phyloP scores from a whole-genome alignment of 768 basidiomycete species.

The Russula olivacea region DNA sequence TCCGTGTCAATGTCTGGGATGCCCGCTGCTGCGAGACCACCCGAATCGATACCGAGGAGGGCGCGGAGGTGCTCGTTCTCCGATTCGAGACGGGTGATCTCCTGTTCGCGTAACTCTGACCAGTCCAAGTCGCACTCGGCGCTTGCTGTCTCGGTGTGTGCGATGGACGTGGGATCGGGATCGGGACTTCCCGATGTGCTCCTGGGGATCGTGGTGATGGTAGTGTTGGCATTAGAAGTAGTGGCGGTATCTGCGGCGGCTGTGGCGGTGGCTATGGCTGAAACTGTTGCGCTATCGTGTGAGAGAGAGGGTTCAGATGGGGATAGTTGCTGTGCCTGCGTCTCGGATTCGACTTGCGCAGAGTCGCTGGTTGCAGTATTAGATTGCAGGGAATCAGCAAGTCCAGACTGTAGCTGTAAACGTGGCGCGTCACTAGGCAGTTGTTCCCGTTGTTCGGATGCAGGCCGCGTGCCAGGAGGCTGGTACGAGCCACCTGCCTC shows the following conservation, averaged over 20 bases:
- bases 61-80: slow-evolving; percentile 80
- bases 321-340: slow-evolving; percentile 1
- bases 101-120: slow-evolving; percentile 81
- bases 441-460: not conserved
- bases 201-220: not conserved
- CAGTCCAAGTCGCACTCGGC: slow-evolving; percentile 56
- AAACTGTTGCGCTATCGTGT: not conserved
- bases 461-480: slow-evolving; percentile 1
- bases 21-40: slow-evolving; percentile 41
- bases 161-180: not conserved
- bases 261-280: slow-evolving; percentile 11
- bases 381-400: not conserved
- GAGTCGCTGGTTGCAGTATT: not conserved
- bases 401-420: not conserved
- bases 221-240: not conserved
- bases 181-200: not conserved
- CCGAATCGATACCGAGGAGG: slow-evolving; percentile 67
- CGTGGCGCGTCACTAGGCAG: not conserved
- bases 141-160: not conserved
- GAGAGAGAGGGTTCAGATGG: slow-evolving; percentile 2
- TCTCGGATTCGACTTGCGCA: not conserved
- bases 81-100: slow-evolving; percentile 71
- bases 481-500: slow-evolving; percentile 1
- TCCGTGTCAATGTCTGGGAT: slow-evolving; percentile 46
- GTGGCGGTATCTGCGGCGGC: slow-evolving; percentile 12